Percentiles rank a stretch among this genome's conserved stretches.
These are phyloP conservation scores for Neurospora sp. DNA, from an alignment of 2,329 filamentous ascomycete genomes.

Conservation along the genomic window DNA sequence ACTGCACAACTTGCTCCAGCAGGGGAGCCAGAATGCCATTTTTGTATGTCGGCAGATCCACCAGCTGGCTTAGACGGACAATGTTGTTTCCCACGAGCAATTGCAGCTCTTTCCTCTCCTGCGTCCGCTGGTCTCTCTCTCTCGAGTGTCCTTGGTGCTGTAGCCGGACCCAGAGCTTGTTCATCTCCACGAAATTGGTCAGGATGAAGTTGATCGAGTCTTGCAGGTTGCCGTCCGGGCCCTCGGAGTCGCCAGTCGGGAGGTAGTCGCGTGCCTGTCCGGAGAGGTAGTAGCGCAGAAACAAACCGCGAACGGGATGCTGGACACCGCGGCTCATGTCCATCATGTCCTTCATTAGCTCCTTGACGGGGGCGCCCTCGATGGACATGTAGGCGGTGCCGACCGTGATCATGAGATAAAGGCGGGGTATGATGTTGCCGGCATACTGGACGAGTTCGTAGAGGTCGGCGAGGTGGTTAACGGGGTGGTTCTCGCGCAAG, in stretches of 20 bases:
- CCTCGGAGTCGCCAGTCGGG: slow-evolving; percentile 72
- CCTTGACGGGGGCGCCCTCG: slow-evolving; percentile 95
- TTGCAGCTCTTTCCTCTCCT: slow-evolving; percentile 91
- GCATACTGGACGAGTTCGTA: slow-evolving; percentile 98
- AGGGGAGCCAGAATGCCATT: slow-evolving; percentile 79
- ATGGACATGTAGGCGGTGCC: slow-evolving; percentile 99
- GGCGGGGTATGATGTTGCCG: slow-evolving; percentile 89
- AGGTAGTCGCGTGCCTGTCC: slow-evolving; percentile 88
- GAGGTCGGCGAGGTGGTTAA: slow-evolving; percentile 94
- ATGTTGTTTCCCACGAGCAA: slow-evolving; percentile 93
- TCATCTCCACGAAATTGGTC: slow-evolving; percentile 99
- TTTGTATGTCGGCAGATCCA: slow-evolving; percentile 92
- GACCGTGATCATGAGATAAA: slow-evolving; percentile 99
- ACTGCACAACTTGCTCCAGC: slow-evolving; percentile 95
- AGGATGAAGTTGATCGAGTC: slow-evolving; percentile 97
- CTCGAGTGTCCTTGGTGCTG: slow-evolving; percentile 96
- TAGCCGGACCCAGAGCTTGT: slow-evolving; percentile 95
- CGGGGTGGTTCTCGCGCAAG: slow-evolving; percentile 91
- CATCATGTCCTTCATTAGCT: slow-evolving; percentile 99
- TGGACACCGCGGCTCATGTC: slow-evolving; percentile 98
- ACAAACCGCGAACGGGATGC: slow-evolving; percentile 89
- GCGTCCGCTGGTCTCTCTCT: slow-evolving; percentile 85
- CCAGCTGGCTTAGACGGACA: slow-evolving; percentile 86
- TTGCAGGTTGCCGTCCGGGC: slow-evolving; percentile 88
- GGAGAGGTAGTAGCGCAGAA: slow-evolving; percentile 90